Evolutionary conservation across 306 rosid genomes (phyloP), one percentile per base, ranked within the genome.

Genomic region (Hippophae tibetana): DNA sequence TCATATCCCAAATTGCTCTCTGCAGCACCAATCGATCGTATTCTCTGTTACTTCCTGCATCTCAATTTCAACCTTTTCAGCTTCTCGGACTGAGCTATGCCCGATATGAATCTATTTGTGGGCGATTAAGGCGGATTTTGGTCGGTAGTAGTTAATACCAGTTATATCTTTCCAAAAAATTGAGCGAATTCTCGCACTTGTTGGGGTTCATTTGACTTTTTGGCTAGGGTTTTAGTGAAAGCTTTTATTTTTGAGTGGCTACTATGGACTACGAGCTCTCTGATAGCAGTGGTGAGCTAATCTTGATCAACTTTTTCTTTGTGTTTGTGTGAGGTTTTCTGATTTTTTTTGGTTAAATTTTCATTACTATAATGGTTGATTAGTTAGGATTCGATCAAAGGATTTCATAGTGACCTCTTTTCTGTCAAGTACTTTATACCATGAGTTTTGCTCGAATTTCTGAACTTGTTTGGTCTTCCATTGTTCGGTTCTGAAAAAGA

Each of bases 221-320:
- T 69, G 58, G 54, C n/a, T 71, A 18, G 54, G 60, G 41, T 9
- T 47, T 38, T 43, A 44, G 69, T 44, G 61, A 59, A 53, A 25
- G 43, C 45, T 14, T 72, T 58, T 51, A 46, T 69, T 60, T 55
- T 66, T 57, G 43, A 6, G 52, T 50, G 58, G 55, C 59, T 52
- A 54, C 55, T 64, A 84, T 86, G 95, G 95, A 82, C 54, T 77
- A 79, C 77, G 83, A 82, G 59, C 82, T 68, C 64, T 75, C 90
- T 10, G 95, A 86, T 73, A 84, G 90, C 78, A 86, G 95, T 53
- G 95, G 95, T 86, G 78, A 73, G 94, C 52, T 53, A 63, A 23
- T 43, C 56, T 58, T 60, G 56, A 31, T 25, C 6, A 11, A 25
- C 8, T 52, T 64, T 65, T 69, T 41, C 48, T 27, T 14, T 25